A percentile compares a stretch with the other conserved stretches of the same genome.
Conservation (phyloP, 106 monocot genomes). For the Ottelia alismoides region DNA sequence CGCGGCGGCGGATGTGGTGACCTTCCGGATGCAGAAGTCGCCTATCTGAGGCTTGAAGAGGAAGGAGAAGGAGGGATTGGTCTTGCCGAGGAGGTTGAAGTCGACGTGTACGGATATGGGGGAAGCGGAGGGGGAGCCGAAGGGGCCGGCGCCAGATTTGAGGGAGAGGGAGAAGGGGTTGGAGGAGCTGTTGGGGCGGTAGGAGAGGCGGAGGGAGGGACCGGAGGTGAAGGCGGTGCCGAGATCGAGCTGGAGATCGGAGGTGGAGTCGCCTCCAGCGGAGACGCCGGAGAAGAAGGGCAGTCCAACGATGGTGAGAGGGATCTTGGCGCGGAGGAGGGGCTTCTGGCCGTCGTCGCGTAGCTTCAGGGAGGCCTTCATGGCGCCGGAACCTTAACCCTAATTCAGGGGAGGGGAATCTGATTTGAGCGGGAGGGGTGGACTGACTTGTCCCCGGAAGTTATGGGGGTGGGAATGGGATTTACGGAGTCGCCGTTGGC, state of each 20-base stretch:
- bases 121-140: slow-evolving; percentile 47
- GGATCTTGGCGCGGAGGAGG: slow-evolving; percentile 54
- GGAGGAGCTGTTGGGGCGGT: slow-evolving; percentile 53
- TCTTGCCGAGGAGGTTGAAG: slow-evolving; percentile 34
- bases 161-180: slow-evolving; percentile 44
- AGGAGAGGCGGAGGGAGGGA: slow-evolving; percentile 52
- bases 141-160: slow-evolving; percentile 47
- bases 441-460: too few species aligned
- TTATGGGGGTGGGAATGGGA: too few species aligned
- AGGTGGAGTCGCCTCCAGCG: slow-evolving; percentile 37
- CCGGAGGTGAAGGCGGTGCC: slow-evolving; percentile 64
- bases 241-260: slow-evolving; percentile 76
- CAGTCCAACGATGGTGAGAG: slow-evolving; percentile 60
- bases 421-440: too few species aligned
- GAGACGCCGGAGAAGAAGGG: slow-evolving; percentile 57
- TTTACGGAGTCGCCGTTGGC: too few species aligned
- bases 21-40: slow-evolving; percentile 52
- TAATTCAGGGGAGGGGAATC: too few species aligned
- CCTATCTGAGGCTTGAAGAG: slow-evolving; percentile 67
- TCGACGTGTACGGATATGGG: slow-evolving; percentile 64
- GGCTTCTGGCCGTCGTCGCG: slow-evolving; percentile 61
- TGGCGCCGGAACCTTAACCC: too few species aligned
- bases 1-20: slow-evolving; percentile 6
- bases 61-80: slow-evolving; percentile 35
- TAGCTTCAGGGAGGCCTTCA: slow-evolving; percentile 87